Base-by-base conservation (phyloP, 495 filamentous ascomycete species). In the Umbilicaria muhlenbergii region DNA sequence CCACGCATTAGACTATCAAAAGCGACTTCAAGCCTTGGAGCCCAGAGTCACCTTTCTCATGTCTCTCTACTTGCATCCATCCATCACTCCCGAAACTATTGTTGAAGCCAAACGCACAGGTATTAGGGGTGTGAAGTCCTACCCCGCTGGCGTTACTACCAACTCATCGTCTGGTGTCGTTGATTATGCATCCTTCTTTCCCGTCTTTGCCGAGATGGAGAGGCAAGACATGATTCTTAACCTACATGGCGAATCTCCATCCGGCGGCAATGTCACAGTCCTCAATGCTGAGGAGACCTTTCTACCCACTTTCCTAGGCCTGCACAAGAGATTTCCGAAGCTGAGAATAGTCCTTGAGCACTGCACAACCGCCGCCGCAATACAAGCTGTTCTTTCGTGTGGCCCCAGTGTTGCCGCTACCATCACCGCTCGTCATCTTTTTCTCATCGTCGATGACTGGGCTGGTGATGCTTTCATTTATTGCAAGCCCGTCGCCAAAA, bases 401-500 rank as follows among this genome's bases (percentile, higher is more conserved):
- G 85, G 85, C 0, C 72, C 78, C 13, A 84, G 72, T 5, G 87
- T 94, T 8, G 78, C 68, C 1, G 80, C 68, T 45, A 86, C 69
- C 11, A 80, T 88, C 44, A 79, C 73, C 2, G 84, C 86, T 16
- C 86, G 93, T 55, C 87, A 92, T 50, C 61, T 93, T 11, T 84
- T 70, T 46, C 67, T 94, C 19, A 81, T 80, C 28, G 76, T 82
- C 13, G 83, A 93, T 47, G 75, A 83, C 47, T 81, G 77, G 67
- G 73, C 73, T 0, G 76, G 75, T 43, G 81, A 92, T 49, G 73
- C 81, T 33, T 81, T 84, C 66, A 77, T 74, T 53, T 92, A 86
- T 69, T 93, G 87, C 71, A 94, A 94, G 62, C 86, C 82, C 11
- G 74, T 83, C 32, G 79, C 83, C 43, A 86, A 87, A 59, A 69